Conservation (phyloP, 129 eudicot species). For the Sambucus nigra region DNA sequence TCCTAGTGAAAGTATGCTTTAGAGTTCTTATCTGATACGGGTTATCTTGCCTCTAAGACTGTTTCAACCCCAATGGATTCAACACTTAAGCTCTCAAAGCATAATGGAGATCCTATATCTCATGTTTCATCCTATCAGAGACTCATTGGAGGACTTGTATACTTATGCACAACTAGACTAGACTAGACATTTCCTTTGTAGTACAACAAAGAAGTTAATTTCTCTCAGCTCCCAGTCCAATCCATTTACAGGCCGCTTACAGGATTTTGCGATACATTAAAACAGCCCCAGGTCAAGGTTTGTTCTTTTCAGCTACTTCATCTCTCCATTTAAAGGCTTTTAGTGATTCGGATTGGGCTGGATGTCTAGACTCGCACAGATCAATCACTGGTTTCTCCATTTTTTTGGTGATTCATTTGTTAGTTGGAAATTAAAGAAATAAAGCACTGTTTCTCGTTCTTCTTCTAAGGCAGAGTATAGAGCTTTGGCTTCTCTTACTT, state of each 20-base stretch:
- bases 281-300: constrained; percentile 1
- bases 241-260: neutral
- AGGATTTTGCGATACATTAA: neutral
- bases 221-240: neutral
- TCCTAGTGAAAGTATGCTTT: neutral
- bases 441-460: constrained; percentile 1
- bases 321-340: no score
- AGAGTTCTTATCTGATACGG: neutral
- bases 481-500: no score
- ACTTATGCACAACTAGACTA: neutral
- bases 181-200: neutral
- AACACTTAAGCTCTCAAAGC: neutral
- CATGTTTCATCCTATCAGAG: neutral
- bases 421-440: constrained; percentile 10
- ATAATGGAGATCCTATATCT: neutral
- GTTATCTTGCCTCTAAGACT: neutral
- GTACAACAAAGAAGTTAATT: neutral
- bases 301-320: no score
- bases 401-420: neutral
- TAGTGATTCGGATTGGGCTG: constrained; percentile 4
- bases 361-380: neutral
- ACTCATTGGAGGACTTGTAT: constrained; percentile 3
- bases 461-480: constrained; percentile 13
- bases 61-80: constrained; percentile 3
- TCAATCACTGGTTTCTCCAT: neutral